Conservation (phyloP, 805 yeast genomes). For the Wickerhamia fluorescens region DNA sequence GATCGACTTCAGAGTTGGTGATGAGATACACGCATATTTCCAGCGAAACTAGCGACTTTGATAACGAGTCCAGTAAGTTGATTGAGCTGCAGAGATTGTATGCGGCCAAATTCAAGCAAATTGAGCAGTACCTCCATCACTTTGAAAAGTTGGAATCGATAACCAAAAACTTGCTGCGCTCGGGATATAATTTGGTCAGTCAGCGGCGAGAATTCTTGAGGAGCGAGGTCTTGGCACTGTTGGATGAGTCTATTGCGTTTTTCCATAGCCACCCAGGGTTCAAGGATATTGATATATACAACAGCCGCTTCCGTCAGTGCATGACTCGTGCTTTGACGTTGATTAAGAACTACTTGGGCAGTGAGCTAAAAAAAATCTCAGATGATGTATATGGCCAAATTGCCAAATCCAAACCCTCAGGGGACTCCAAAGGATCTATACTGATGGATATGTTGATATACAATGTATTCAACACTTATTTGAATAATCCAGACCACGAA, state of each 20-base stretch:
- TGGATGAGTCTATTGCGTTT: constrained; percentile 65
- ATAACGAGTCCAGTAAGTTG: constrained; percentile 45
- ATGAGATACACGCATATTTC: constrained; percentile 52
- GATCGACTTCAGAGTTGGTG: constrained; percentile 41
- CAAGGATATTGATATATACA: constrained; percentile 63
- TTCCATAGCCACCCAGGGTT: constrained; percentile 43
- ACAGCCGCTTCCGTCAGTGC: constrained; percentile 72
- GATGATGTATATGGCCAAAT: constrained; percentile 9
- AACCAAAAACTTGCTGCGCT: constrained; percentile 57
- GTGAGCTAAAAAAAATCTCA: constrained; percentile 32
- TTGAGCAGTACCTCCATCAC: constrained; percentile 44
- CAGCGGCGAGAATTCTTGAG: constrained; percentile 38
- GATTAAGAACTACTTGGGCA: constrained; percentile 57
- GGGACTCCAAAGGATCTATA: constrained; percentile 20
- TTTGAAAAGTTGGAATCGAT: constrained; percentile 70
- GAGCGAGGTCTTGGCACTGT: constrained; percentile 38
- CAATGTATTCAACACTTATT: constrained; percentile 44
- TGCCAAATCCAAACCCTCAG: constrained; percentile 16
- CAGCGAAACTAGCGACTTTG: constrained; percentile 57
- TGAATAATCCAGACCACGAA: constrained; percentile 12
- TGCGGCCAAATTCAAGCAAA: constrained; percentile 33
- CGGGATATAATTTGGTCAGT: constrained; percentile 60
- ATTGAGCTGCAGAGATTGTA: constrained; percentile 40
- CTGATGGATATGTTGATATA: constrained; percentile 60
- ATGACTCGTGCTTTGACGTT: constrained; percentile 74